Base-by-base conservation (phyloP, 345 rosid species). In the Euphorbia pulcherrima region DNA sequence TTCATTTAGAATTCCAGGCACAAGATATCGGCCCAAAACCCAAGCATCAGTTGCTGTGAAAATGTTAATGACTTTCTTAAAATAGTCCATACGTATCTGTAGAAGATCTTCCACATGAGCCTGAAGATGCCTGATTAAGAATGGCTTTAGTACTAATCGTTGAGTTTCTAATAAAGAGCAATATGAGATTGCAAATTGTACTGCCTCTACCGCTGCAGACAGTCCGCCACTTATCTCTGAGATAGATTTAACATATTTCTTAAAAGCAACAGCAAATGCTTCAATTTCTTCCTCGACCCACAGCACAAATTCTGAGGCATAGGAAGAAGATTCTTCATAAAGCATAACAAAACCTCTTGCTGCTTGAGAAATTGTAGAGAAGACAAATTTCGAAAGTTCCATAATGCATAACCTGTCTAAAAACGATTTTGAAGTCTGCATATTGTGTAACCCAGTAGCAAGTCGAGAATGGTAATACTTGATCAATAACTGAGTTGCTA, bases 311-410 rank as follows among this genome's bases (percentile, higher is more conserved):
- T 87, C 85, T 18, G 75, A 67, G 67, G 75, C 76, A 73, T 72
- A 70, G 12, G 79, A 63, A 40, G 83, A 75, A 17, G 75, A 71
- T 60, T 82, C 85, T 72, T 88, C 87, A 51, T 72, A 67, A 60
- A 87, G 68, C 87, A 79, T 70, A 53, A 46, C 68, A 74, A 78
- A 82, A 72, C 86, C 82, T 76, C 68, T 78, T 62, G 88, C 87
- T 52, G 88, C 85, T 78, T 82, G 90, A 67, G 83, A 85, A 68
- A 87, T 81, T 82, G 75, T 60, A 55, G 88, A 83, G 73, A 85
- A 87, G 9, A 83, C 75, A 48, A 83, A 77, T 70, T 75, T 87
- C 0, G 84, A 70, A 48, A 85, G 83, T 64, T 83, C 84, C 72
- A 71, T 78, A 40, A 75, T 66, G 66, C 79, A 87, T 35, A 78